A percentile compares a stretch with the other conserved stretches of the same genome.
Evolutionary conservation across 129 eudicot species (phyloP).

Genomic region (Arctium minus): DNA sequence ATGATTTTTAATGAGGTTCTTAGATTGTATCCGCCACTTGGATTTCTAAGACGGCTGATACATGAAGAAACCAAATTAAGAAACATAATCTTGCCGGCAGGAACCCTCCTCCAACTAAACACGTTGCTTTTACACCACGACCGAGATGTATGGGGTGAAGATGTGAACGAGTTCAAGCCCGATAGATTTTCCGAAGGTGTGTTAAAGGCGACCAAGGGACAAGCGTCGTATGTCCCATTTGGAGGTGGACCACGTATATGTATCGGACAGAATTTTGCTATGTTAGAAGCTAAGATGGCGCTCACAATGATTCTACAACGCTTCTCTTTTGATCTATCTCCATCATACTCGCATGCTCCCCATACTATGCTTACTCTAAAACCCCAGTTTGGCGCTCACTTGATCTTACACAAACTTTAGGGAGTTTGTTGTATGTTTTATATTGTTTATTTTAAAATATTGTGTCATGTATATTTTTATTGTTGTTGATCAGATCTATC

Average conservation of each 20-base stretch:
- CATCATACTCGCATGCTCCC: slow-evolving; percentile 34
- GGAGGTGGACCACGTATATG: slow-evolving; percentile 35
- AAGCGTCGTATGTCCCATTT: slow-evolving; percentile 19
- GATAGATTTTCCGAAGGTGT: slow-evolving; percentile 27
- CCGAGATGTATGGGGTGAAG: slow-evolving; percentile 25
- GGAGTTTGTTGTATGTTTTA: background rate
- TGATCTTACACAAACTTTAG: slow-evolving; percentile 19
- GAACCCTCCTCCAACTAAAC: slow-evolving; percentile 11
- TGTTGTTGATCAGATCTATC: background rate
- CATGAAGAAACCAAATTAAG: slow-evolving; percentile 24
- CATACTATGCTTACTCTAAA: background rate
- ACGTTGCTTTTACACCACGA: slow-evolving; percentile 17
- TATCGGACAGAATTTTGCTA: slow-evolving; percentile 30
- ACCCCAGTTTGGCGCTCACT: slow-evolving; percentile 30
- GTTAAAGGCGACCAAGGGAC: slow-evolving; percentile 20
- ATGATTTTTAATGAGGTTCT: slow-evolving; percentile 28
- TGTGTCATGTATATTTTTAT: background rate
- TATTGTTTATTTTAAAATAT: background rate
- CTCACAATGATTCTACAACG: slow-evolving; percentile 28
- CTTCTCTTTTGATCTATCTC: slow-evolving; percentile 26
- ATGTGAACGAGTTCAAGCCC: slow-evolving; percentile 28
- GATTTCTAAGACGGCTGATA: background rate
- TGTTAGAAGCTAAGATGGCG: slow-evolving; percentile 27
- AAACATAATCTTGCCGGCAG: slow-evolving; percentile 23
- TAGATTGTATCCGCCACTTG: slow-evolving; percentile 23